phyloP scores from a whole-genome alignment of 1,139 yeast genomes.

The Suhomyces bribrorum region DNA sequence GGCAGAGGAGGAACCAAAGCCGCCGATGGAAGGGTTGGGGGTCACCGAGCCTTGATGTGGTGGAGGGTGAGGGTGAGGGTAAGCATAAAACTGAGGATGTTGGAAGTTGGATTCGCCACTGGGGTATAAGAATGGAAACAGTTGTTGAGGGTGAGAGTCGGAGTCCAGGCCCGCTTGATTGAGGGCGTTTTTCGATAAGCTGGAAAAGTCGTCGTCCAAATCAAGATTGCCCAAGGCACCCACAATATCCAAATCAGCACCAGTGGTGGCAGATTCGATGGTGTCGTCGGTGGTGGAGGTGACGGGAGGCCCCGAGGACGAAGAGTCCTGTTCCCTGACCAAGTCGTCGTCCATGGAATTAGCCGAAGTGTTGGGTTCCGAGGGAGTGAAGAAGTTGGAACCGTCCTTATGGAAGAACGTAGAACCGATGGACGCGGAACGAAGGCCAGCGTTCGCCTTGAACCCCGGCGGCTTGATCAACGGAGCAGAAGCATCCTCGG shows the following conservation, averaged over 20 bases:
- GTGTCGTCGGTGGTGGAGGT: neutral
- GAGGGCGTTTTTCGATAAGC: constrained; percentile 6
- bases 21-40: constrained; percentile 32
- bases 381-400: constrained; percentile 18
- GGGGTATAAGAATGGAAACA: constrained; percentile 13
- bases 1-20: constrained; percentile 21
- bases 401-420: constrained; percentile 28
- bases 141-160: constrained; percentile 4
- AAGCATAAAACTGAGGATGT: constrained; percentile 19
- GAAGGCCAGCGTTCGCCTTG: constrained; percentile 6
- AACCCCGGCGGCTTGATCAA: constrained; percentile 9
- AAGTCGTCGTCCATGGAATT: constrained; percentile 6
- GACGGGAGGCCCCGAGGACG: constrained; percentile 1
- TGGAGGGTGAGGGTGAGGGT: constrained; percentile 22
- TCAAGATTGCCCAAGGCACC: constrained; percentile 45
- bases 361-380: constrained; percentile 1
- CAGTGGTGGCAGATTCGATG: constrained; percentile 8
- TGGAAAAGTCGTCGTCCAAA: constrained; percentile 37
- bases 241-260: constrained; percentile 37
- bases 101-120: constrained; percentile 13
- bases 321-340: constrained; percentile 1
- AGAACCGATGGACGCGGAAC: constrained; percentile 30
- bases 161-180: neutral
- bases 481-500: constrained; percentile 14
- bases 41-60: constrained; percentile 32